phyloP scores from a whole-genome alignment of 768 basidiomycete genomes.

The Chalciporus chontae region DNA sequence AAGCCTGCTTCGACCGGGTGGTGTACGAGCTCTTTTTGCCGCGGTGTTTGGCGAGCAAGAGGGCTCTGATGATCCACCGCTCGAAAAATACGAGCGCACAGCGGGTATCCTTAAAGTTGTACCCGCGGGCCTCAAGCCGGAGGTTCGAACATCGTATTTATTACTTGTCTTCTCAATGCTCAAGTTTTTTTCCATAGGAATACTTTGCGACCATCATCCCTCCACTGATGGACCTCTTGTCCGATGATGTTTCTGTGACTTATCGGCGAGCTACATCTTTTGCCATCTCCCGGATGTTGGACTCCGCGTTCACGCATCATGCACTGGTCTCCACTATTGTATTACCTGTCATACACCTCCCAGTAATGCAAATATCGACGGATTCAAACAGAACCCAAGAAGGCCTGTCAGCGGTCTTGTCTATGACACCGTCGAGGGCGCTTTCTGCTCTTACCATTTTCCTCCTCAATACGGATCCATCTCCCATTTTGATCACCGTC shows the following conservation, averaged over 20 bases:
- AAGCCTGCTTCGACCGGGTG: conserved; percentile 68
- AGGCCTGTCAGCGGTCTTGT: not conserved
- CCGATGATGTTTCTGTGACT: conserved; percentile 30
- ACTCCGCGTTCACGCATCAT: conserved; percentile 26
- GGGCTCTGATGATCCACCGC: conserved; percentile 43
- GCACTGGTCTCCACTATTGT: conserved; percentile 31
- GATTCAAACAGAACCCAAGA: conserved; percentile 1
- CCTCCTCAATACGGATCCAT: conserved; percentile 75
- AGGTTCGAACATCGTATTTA: conserved; percentile 40
- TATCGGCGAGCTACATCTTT: conserved; percentile 66
- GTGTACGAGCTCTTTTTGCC: conserved; percentile 63
- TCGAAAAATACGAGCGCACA: conserved; percentile 74
- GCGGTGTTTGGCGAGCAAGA: conserved; percentile 69
- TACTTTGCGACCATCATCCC: conserved; percentile 59
- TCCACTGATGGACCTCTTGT: conserved; percentile 49
- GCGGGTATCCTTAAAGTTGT: conserved; percentile 60
- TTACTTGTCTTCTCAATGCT: not conserved
- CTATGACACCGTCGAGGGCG: conserved; percentile 35
- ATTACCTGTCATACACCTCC: conserved; percentile 49
- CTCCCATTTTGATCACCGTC: conserved; percentile 58
- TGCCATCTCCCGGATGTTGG: conserved; percentile 62
- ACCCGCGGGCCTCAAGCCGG: conserved; percentile 50
- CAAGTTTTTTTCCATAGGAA: conserved; percentile 38
- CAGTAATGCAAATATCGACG: conserved; percentile 35
- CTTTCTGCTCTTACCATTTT: conserved; percentile 54